Evolutionary conservation across 2,329 filamentous ascomycete species (phyloP), one percentile per base, ranked within the genome.

Genomic region (Hypoxylon sp.): DNA sequence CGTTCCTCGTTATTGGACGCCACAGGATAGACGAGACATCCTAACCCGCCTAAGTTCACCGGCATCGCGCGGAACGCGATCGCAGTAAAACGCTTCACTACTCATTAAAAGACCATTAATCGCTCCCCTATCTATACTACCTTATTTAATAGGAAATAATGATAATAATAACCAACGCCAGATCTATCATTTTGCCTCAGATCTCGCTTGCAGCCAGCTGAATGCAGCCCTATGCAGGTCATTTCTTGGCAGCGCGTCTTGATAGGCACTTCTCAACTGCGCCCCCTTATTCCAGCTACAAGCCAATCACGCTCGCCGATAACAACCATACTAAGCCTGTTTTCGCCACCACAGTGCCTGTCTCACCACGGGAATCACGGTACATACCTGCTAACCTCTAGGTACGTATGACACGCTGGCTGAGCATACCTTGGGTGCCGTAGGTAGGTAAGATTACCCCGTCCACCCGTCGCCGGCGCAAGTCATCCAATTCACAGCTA

Each of bases 401-500:
- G 2, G 37, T 44, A 44, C 2, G 40, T 44, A 44, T 42, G 40
- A 7, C 40, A 42, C n/a, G 40, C 40, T 17, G n/a, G 40, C 40
- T 17, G n/a, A 8, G n/a, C n/a, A 20, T 3, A 42, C 3, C 25
- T 27, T 27, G 5, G 25, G 3, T 3, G 25, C 25, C 4, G 11
- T 1, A 11, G 14, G 1, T 37, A 13, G 11, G n/a, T 7, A 7
- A 17, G n/a, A 42, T 44, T 11, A 44, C 40, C 10, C 40, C n/a
- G 7, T 22, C 82, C 82, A 84, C 1, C 81, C 82, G 62, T 85
- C 82, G 1, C 81, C 82, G 48, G 81, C 83, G 17, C 82, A 81
- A 0, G 77, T 78, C 81, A 85, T 84, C 84, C 83, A 85, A 59
- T 84, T 84, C 6, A 81, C 72, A 0, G 78, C 80, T 0, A 83